Evolutionary conservation across 140 eudicot genomes (phyloP), one percentile per base, ranked within the genome.

Genomic region (Cichorium intybus): DNA sequence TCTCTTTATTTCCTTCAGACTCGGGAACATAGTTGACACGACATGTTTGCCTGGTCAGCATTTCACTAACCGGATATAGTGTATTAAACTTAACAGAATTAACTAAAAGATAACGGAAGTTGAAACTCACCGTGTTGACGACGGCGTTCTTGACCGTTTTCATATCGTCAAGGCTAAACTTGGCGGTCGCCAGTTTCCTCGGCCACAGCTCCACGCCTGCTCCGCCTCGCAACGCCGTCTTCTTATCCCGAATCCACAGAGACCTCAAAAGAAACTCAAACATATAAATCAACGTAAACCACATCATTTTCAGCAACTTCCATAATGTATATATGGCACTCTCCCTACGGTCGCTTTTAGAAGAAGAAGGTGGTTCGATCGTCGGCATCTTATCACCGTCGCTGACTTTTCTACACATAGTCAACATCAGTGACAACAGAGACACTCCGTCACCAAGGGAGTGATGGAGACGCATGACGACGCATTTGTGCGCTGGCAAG

Each of bases 181-280:
- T 85, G 4, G 92, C 88, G 4, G 95, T 84, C 4, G 60, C 95
- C 70, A 90, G 16, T 35, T 69, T 78, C 85, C 97, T 71, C 22
- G 95, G 97, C 95, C 97, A 87, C 31, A 87, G 74, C 88, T 90
- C 97, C 76, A 90, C 97, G 43, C 97, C 96, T 10, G 74, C 80
- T 34, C 95, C 96, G 27, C 97, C 96, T 39, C 84, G 75, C 43
- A 90, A 56, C 66, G 47, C 83, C 52, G 82, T 90, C 54, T 46
- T 66, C 64, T 63, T 65, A 62, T 90, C 97, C 56, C 74, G 81
- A 45, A 75, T 47, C 88, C 90, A 87, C 77, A 84, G 24, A 20
- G 60, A 22, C 79, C 88, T 84, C 88, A 84, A 12, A 10, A 24
- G 21, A 71, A 87, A 71, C 83, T 79, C 88, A 49, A 82, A 0